Conservation (phyloP, 169 alveolate species). For the Babesia bigemina region DNA sequence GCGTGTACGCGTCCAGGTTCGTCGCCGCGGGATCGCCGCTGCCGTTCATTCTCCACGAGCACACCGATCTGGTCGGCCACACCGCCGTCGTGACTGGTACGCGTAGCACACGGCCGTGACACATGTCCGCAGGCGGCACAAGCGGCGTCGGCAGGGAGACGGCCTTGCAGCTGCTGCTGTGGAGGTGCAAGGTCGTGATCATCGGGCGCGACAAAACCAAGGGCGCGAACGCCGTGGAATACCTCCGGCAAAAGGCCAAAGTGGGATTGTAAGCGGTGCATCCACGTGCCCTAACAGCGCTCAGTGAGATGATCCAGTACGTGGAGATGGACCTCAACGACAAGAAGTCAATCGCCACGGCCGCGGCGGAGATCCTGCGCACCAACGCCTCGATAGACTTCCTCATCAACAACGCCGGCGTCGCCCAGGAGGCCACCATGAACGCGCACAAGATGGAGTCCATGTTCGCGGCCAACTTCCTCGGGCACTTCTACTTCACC, state of each 20-base stretch:
- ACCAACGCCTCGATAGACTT: constrained; percentile 40
- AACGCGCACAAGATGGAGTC: constrained; percentile 36
- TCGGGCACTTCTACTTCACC: constrained; percentile 62
- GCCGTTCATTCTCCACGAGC: neutral
- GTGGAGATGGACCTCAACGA: constrained; percentile 66
- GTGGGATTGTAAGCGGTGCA: constrained; percentile 29
- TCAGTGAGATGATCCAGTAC: constrained; percentile 36
- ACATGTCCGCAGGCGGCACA: constrained; percentile 43
- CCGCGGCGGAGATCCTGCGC: constrained; percentile 29
- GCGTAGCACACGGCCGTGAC: neutral
- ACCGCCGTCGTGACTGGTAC: constrained; percentile 20
- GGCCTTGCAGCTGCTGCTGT: constrained; percentile 39
- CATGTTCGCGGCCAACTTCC: constrained; percentile 54
- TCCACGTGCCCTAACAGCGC: neutral
- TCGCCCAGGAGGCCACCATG: constrained; percentile 6
- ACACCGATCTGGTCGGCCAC: constrained; percentile 3
- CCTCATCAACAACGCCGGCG: constrained; percentile 62
- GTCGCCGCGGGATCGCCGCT: constrained; percentile 11
- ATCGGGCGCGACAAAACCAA: constrained; percentile 52
- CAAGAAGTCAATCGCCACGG: constrained; percentile 36
- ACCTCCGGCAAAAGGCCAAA: constrained; percentile 22
- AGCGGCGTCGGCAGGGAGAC: constrained; percentile 56
- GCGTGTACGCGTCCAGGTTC: constrained; percentile 22
- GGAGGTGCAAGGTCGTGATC: constrained; percentile 66
- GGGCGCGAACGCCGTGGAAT: constrained; percentile 63